A percentile compares a stretch with the other conserved stretches of the same genome.
Conservation (phyloP, 768 basidiomycete genomes). For the Phanerodontia chrysosporium region DNA sequence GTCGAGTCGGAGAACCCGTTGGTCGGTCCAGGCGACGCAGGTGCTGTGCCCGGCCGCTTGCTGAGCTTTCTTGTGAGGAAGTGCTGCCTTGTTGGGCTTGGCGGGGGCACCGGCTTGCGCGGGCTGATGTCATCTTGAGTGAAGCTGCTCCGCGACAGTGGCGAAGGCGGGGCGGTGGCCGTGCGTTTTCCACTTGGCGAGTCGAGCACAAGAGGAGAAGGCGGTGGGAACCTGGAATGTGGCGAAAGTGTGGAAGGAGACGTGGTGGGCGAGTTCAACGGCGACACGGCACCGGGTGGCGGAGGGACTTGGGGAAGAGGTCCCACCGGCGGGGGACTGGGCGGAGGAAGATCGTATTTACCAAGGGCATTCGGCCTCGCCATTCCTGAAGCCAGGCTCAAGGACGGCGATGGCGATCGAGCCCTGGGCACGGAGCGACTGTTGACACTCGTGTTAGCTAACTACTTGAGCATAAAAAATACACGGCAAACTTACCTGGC, state of each 20-base stretch:
- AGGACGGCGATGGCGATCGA: background rate
- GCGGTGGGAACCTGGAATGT: too few relatives aligned
- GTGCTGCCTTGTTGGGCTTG: background rate
- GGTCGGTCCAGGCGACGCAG: background rate
- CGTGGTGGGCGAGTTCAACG: background rate
- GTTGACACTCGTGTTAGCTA: background rate
- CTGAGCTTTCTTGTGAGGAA: background rate
- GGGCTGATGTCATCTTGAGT: background rate
- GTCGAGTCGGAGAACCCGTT: background rate
- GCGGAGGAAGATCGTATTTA: constrained; percentile 19
- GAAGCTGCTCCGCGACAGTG: background rate
- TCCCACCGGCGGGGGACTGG: constrained; percentile 22
- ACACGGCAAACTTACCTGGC: background rate
- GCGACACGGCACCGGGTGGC: background rate
- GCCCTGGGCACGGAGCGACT: background rate
- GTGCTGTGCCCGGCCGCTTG: background rate
- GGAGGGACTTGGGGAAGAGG: constrained; percentile 20
- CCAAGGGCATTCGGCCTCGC: background rate
- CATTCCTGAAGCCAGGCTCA: background rate
- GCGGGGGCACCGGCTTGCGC: background rate
- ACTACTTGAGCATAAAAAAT: too few relatives aligned
- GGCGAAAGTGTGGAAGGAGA: background rate
- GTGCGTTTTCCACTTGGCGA: background rate
- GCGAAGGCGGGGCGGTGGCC: background rate
- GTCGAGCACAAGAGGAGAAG: background rate